Evolutionary conservation across 176 grass and related monocot genomes (phyloP).

Genomic region (Avena atlantica): DNA sequence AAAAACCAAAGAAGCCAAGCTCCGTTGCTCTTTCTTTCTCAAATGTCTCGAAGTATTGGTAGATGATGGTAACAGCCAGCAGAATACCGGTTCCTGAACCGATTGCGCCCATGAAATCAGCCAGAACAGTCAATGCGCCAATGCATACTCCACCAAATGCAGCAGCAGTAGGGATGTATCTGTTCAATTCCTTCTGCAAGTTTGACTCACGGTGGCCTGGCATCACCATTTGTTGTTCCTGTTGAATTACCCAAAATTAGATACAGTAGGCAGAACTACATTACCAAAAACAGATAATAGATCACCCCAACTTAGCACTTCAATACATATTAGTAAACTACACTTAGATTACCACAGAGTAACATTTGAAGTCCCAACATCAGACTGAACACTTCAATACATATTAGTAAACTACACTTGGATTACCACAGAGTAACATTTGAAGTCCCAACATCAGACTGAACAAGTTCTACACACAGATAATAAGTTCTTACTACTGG

Average conservation of each 20-base stretch:
- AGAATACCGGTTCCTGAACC: conserved; percentile 66
- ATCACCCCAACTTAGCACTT: neutral
- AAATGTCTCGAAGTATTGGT: conserved; percentile 62
- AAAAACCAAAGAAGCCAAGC: conserved; percentile 77
- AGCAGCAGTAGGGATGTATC: conserved; percentile 63
- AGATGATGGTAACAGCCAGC: conserved; percentile 64
- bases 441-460: neutral
- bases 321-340: neutral
- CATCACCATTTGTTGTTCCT: conserved; percentile 79
- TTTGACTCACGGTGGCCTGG: conserved; percentile 60
- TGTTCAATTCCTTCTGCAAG: conserved; percentile 64
- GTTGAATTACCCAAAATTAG: conserved; percentile 8
- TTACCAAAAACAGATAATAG: neutral
- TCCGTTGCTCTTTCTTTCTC: conserved; percentile 55
- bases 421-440: too few relatives aligned
- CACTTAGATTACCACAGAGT: too few relatives aligned
- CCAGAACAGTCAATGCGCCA: conserved; percentile 57
- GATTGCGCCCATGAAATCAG: conserved; percentile 68
- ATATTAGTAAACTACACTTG: neutral
- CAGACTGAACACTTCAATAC: neutral
- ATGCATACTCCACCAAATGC: conserved; percentile 66
- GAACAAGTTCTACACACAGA: neutral
- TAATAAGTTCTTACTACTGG: neutral
- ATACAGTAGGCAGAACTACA: neutral
- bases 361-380: neutral